Base-by-base conservation (phyloP, 345 rosid species). In the Populus tremula region DNA sequence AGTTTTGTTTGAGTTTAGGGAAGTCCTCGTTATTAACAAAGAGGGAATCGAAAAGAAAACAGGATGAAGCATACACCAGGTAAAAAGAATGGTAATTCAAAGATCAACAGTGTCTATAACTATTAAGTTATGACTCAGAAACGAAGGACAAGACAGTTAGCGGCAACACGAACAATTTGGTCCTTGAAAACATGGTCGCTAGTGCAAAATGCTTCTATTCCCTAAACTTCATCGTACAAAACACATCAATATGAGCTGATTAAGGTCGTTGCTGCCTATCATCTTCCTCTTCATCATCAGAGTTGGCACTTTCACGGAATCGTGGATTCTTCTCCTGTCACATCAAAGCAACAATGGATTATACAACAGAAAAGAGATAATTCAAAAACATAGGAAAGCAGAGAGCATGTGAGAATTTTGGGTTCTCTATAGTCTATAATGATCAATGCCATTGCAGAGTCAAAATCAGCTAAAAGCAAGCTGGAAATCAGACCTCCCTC, bases 261-360 rank as follows among this genome's bases (percentile, higher is more conserved):
- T 85, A 95, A 63, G 91, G 45, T 64, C 87, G 81, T 59, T 71
- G 84, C 86, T 91, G 89, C 78, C 85, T 75, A 29, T 89, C 93
- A 80, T 91, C 97, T 35, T 94, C 98, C 65, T 91, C 99, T 0
- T 96, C 99, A 1, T 96, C 98, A 77, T 95, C 99, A 5, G 99
- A 96, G 82, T 93, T 92, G 1, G 96, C 93, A 18, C 97, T 93
- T 86, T 93, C 99, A 4, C 99, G 97, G 80, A 96, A 96, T 20
- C 99, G 92, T 18, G 99, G 99, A 83, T 96, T 93, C 90, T 96
- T 92, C 85, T 93, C 99, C 98, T 96, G 87, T 86, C 47, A 65
- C 27, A 73, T 67, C 8, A 62, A 80, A 77, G 61, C n/a, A 72
- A 31, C 31, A 68, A 36, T 25, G 64, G 36, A 47, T 35, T 35